Base-by-base conservation (phyloP, 306 rosid species). In the Neltuma alba region DNA sequence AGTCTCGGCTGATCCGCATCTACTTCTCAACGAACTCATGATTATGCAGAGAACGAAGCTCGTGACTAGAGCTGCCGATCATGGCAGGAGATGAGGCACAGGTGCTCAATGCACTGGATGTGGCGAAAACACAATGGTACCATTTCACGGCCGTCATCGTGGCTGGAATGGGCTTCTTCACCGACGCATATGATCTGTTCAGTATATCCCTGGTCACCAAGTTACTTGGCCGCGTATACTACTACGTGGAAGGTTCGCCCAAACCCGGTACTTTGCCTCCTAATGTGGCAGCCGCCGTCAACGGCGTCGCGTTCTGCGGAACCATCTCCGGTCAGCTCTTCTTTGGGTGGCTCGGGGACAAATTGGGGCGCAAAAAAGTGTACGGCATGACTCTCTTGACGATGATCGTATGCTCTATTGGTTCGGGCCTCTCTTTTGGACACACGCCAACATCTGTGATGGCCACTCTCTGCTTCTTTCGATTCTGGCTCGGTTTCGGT, bases 341-440 rank as follows among this genome's bases (percentile, higher is more conserved):
- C 87, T 92, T 92, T 13, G 97, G 96, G n/a, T 92, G 96, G 96
- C 87, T 92, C 5, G 96, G 97, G 2, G 96, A 92, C 81, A 91
- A 89, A 78, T 3, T 89, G 82, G 97, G 97, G 23, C 67, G 95
- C 8, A 92, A 90, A 42, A 81, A 69, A 73, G 97, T 90, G 8
- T 92, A 92, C 54, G 93, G 93, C n/a, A 74, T 92, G 84, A 92
- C 97, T 7, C 87, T 92, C 9, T 78, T 85, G 91, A 31, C 89
- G 0, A 92, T 92, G 97, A 91, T 92, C 33, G 0, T 92, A 38
- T 81, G 90, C 40, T 92, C 97, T 7, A 5, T 92, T 16, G 92
- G 72, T 60, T 92, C 97, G 0, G 97, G 96, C 50, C 90, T 92
- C 72, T 92, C 97, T 9, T 86, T 88, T 20, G 96, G 92, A 50